Conservation (phyloP, 192 early-diverging fungal genomes). For the Coemansia sp. region DNA sequence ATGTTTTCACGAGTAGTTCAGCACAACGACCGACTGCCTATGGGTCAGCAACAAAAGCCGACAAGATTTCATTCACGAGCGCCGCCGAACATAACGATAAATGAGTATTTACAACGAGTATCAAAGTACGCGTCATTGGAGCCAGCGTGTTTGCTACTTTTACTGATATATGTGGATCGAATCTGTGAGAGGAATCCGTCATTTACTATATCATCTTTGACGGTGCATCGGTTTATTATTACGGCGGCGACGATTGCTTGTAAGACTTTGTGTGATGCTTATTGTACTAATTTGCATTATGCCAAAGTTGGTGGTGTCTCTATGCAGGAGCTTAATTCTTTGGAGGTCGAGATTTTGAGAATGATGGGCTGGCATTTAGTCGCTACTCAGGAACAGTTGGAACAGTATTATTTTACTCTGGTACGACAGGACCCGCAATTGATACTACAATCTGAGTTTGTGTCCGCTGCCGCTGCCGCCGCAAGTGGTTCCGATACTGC, state of each 20-base stretch:
- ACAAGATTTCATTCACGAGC: conserved; percentile 97
- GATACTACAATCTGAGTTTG: conserved; percentile 44
- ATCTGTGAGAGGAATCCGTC: conserved; percentile 70
- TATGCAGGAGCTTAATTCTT: conserved; percentile 89
- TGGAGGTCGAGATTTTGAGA: conserved; percentile 88
- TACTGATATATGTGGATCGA: conserved; percentile 94
- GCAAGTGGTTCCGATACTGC: background rate
- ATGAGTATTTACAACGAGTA: conserved; percentile 89
- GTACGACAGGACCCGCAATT: conserved; percentile 75
- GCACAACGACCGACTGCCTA: conserved; percentile 70
- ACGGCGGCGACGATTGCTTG: conserved; percentile 82
- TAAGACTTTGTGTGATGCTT: conserved; percentile 91
- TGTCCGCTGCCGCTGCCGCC: background rate
- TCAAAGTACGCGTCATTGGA: conserved; percentile 92
- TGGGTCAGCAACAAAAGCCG: conserved; percentile 56
- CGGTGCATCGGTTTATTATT: conserved; percentile 94
- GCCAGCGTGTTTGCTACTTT: conserved; percentile 80
- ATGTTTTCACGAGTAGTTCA: conserved; percentile 59
- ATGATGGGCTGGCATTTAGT: conserved; percentile 92
- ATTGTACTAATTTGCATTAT: conserved; percentile 94
- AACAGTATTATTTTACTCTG: conserved; percentile 92
- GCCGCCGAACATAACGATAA: conserved; percentile 81
- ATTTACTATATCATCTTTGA: conserved; percentile 93
- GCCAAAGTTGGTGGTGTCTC: conserved; percentile 95
- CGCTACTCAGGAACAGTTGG: conserved; percentile 75